Conservation (phyloP, 176 grass and related monocot genomes). For the Oryza rufipogon region DNA sequence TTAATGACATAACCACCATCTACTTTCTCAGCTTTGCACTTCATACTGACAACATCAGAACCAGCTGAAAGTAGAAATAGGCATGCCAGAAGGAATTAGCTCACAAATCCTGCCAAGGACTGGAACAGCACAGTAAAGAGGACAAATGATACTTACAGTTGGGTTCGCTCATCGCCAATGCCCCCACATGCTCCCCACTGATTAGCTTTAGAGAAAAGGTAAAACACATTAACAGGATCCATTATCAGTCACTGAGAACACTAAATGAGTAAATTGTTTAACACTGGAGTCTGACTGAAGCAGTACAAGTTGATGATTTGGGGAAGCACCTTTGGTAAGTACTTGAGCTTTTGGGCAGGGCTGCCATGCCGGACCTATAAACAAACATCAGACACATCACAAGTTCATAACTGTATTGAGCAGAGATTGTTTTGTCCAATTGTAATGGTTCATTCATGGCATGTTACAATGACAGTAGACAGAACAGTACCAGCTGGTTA, state of each 20-base stretch:
- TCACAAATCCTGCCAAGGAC: neutral
- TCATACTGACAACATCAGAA: conserved; percentile 99
- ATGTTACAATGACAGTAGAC: neutral
- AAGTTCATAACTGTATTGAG: too few species aligned
- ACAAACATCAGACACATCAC: conserved; percentile 7
- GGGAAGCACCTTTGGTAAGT: conserved; percentile 69
- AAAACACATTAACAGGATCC: conserved; percentile 29
- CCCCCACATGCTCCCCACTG: conserved; percentile 88
- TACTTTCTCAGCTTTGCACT: conserved; percentile 90
- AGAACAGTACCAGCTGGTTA: conserved; percentile 73
- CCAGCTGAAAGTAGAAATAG: conserved; percentile 63
- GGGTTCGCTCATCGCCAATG: conserved; percentile 94
- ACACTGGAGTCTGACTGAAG: neutral
- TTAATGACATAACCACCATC: conserved; percentile 90
- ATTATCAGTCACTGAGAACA: conserved; percentile 3
- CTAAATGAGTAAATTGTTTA: neutral
- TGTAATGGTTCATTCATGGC: neutral
- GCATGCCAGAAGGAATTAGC: neutral
- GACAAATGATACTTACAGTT: conserved; percentile 61
- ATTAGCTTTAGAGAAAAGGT: conserved; percentile 75
- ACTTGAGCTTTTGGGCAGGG: conserved; percentile 70
- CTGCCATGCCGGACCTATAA: conserved; percentile 85
- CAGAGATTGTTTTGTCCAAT: neutral
- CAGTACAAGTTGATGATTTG: neutral
- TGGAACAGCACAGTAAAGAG: neutral